Base-by-base conservation (phyloP, 192 early-diverging fungal species). In the Cladochytrium replicatum region DNA sequence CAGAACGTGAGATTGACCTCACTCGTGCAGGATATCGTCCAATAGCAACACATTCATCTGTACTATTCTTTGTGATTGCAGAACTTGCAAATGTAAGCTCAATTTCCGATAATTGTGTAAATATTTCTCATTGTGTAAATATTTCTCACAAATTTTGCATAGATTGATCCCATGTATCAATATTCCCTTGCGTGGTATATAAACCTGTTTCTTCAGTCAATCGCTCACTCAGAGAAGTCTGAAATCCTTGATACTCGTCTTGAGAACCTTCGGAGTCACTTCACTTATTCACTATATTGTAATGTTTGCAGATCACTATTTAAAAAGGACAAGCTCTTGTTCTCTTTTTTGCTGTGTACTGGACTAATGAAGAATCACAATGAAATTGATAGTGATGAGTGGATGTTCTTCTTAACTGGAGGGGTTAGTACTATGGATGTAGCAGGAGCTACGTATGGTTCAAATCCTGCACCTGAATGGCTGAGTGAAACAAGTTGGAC, bases 91-190 rank as follows among this genome's bases (percentile, higher is more conserved):
- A 78, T 58, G 69, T 72, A 64, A 59, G 68, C 21, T 6, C 22
- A 51, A 21, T 57, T 0, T 43, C 37, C 39, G 23, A 13, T 9
- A 11, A 11, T 1, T 47, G 9, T 57, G 39, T n/a, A 57, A 7
- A 9, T n/a, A n/a, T n/a, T n/a, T n/a, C n/a, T n/a, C n/a, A n/a
- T n/a, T n/a, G n/a, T n/a, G n/a, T n/a, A 2, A n/a, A 29, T 11
- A 58, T 43, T 27, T 28, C 17, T 56, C 28, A 13, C 44, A 6
- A n/a, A 5, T 8, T 15, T 17, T 24, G 4, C 37, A 29, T 23
- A 72, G 69, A 78, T 78, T 41, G 76, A 78, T 46, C 76, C 76
- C 2, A 78, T 78, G 76, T 78, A 78, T 50, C 76, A 78, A 38
- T 78, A 78, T 58, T 78, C 76, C 17, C 57, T 78, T 8, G 48